Evolutionary conservation across 225 moss, liverwort and hornwort species (phyloP), one percentile per base, ranked within the genome.

Genomic region (Sphagnum contortum): DNA sequence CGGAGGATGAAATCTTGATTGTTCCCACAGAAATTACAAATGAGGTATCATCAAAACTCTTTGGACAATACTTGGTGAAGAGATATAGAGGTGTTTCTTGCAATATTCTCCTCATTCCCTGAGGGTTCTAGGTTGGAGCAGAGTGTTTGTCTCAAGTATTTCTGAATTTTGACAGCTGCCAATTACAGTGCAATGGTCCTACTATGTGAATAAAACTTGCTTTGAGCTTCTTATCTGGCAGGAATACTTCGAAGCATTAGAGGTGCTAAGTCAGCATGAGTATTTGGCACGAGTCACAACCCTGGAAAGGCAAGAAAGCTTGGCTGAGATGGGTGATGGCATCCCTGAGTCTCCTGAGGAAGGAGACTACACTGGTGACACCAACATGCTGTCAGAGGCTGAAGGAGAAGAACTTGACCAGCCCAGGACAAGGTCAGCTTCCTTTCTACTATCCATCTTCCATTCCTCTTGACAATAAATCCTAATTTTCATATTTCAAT

Each of bases 171-270:
- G 29, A 29, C 29, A 29, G 29, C 29, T 29, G 29, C 29, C 29
- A 29, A 29, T 29, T 29, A 29, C 29, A 29, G 29, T 29, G 29
- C 29, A 29, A 29, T 29, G 29, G 29, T 29, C 29, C 29, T 29
- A 29, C 29, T 29, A 29, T 29, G 29, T 29, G 29, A 29, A 29
- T 29, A 29, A 29, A 29, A 29, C 29, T 29, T 29, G 29, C 29
- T 29, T 29, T 29, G 29, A 29, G 29, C 29, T 29, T 29, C 29
- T 29, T 29, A 29, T 29, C 29, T 29, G 29, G 63, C 82, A 96
- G 96, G 96, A 96, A 59, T 96, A 96, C 64, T 96, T 96, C 74
- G 96, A 96, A 72, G 96, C 96, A 49, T 74, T 96, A 55, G 96
- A 96, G 80, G 96, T 96, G 74, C 77, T 96, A 66, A 96, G 92